Percentiles rank a stretch among this genome's conserved stretches.
phyloP scores from a whole-genome alignment of 495 filamentous ascomycete genomes.

The Penicillium steckii region DNA sequence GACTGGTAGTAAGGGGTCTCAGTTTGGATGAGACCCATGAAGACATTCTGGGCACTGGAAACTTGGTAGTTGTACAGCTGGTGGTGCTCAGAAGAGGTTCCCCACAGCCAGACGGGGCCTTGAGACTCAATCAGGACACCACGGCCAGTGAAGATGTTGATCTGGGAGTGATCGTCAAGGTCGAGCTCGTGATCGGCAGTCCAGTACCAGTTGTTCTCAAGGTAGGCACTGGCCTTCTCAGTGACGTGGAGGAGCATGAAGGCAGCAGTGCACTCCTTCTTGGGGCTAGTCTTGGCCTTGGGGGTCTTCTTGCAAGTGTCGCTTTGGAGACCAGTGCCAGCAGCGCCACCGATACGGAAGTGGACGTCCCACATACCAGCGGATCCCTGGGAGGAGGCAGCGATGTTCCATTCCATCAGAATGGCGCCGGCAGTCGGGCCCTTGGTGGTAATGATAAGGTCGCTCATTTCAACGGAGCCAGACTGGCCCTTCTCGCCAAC shows the following conservation, averaged over 20 bases:
- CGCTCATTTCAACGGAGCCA: conserved; percentile 80
- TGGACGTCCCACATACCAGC: conserved; percentile 91
- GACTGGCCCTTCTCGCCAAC: conserved; percentile 76
- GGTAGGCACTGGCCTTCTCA: conserved; percentile 64
- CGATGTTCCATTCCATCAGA: conserved; percentile 89
- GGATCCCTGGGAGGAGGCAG: conserved; percentile 61
- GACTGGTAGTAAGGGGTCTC: conserved; percentile 92
- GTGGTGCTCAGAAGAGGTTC: conserved; percentile 83
- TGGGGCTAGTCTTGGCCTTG: conserved; percentile 50
- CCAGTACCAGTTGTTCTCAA: conserved; percentile 97
- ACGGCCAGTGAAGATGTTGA: conserved; percentile 89
- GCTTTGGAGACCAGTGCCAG: conserved; percentile 77
- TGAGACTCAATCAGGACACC: conserved; percentile 74
- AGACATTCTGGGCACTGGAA: conserved; percentile 74
- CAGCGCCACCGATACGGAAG: conserved; percentile 77
- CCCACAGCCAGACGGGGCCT: conserved; percentile 63
- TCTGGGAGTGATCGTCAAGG: conserved; percentile 69
- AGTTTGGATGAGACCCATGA: conserved; percentile 82
- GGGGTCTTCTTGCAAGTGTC: conserved; percentile 68
- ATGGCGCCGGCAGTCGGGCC: conserved; percentile 83
- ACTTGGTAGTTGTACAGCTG: conserved; percentile 91
- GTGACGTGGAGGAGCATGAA: conserved; percentile 85
- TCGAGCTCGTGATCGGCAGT: conserved; percentile 93
- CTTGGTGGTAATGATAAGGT: conserved; percentile 59
- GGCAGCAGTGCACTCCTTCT: conserved; percentile 62